These are phyloP conservation scores for Cystobasidium onofrii DNA, from an alignment of 768 basidiomycete genomes.

Conservation along the genomic window DNA sequence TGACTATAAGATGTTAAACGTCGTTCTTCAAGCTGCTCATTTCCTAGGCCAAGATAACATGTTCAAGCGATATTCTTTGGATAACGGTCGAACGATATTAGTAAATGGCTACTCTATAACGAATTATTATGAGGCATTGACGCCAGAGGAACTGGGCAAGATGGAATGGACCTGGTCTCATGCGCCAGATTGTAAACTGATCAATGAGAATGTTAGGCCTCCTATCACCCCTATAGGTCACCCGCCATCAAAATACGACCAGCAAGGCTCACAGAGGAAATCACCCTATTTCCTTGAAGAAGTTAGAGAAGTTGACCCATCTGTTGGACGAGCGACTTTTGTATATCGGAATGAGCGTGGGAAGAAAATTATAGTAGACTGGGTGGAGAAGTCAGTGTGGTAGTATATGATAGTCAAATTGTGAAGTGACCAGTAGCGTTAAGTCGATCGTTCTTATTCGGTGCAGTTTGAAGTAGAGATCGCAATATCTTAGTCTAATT, in stretches of 20 bases:
- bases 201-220: not conserved
- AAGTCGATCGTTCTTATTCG: too few relatives aligned
- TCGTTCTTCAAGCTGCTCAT: not conserved
- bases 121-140: not conserved
- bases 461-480: too few relatives aligned
- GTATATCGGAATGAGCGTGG: not conserved
- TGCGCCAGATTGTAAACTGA: not conserved
- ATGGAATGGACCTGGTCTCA: not conserved
- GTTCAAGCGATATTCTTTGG: not conserved
- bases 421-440: too few relatives aligned
- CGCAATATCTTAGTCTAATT: too few relatives aligned
- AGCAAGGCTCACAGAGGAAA: not conserved
- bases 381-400: not conserved
- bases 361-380: not conserved
- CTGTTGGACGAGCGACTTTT: not conserved
- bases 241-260: not conserved
- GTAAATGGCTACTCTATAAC: conserved; percentile 2
- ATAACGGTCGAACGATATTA: not conserved
- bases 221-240: not conserved
- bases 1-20: not conserved
- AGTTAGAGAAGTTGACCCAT: not conserved
- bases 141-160: not conserved
- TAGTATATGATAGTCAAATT: too few relatives aligned
- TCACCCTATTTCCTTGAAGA: not conserved
- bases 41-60: conserved; percentile 7